A percentile compares a stretch with the other conserved stretches of the same genome.
Conservation (phyloP, 352 stramenopile species). For the Aphanomyces astaci region DNA sequence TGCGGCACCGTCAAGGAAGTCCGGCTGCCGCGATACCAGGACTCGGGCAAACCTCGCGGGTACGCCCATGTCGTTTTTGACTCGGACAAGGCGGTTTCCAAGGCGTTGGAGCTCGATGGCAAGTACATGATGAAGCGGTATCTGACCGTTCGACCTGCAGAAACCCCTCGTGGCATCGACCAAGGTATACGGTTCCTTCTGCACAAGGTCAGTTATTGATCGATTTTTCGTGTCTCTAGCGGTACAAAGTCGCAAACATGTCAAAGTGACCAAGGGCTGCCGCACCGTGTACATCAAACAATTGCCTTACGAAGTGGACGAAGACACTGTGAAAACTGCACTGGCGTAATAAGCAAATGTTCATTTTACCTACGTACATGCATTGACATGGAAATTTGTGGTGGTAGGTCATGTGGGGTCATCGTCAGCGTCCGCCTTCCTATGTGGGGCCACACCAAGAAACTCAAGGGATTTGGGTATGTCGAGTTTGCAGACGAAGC, state of each 20-base stretch:
- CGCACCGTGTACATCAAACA: conserved; percentile 93
- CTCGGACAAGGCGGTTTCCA: conserved; percentile 42
- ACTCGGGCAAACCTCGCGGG: conserved; percentile 85
- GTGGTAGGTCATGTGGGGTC: conserved; percentile 55
- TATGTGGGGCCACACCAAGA: conserved; percentile 89
- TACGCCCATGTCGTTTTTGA: conserved; percentile 92
- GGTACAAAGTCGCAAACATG: conserved; percentile 53
- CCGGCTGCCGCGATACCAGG: conserved; percentile 88
- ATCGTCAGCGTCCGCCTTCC: conserved; percentile 91
- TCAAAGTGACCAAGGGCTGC: conserved; percentile 72
- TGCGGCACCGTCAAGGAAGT: conserved; percentile 88
- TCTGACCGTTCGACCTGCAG: conserved; percentile 77
- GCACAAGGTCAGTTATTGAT: background rate
- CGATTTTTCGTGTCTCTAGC: too few relatives aligned
- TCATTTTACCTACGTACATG: too few relatives aligned
- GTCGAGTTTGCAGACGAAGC: conserved; percentile 80
- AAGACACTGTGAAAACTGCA: conserved; percentile 70
- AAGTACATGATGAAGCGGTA: conserved; percentile 84
- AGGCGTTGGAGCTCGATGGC: conserved; percentile 80
- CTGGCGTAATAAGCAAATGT: conserved; percentile 37
- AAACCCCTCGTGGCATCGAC: conserved; percentile 65
- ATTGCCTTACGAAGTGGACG: conserved; percentile 88
- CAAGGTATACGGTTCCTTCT: background rate
- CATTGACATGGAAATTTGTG: too few relatives aligned
- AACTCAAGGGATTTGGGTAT: conserved; percentile 96